phyloP scores from a whole-genome alignment of 176 grass and related monocot species.

The Musa beccarii region DNA sequence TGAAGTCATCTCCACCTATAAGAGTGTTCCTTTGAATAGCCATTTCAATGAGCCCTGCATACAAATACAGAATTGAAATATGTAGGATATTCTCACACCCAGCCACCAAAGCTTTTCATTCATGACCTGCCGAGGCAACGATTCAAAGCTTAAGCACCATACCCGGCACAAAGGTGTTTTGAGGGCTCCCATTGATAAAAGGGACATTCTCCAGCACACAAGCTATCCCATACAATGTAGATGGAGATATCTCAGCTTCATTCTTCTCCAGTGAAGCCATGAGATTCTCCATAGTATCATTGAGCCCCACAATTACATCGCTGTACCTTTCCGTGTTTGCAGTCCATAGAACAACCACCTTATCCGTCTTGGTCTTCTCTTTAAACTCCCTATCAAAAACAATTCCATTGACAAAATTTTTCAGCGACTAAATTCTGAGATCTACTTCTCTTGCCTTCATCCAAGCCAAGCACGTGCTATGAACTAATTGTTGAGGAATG shows the following conservation, averaged over 20 bases:
- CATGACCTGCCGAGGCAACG: neutral
- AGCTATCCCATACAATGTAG: conserved; percentile 70
- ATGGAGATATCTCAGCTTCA: conserved; percentile 78
- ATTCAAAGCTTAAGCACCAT: conserved; percentile 7
- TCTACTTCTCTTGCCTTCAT: too few relatives aligned
- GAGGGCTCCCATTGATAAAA: conserved; percentile 90
- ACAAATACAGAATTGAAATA: conserved; percentile 12
- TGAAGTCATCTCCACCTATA: conserved; percentile 97
- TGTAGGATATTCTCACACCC: conserved; percentile 2
- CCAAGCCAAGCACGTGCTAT: too few relatives aligned
- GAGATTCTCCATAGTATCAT: conserved; percentile 81
- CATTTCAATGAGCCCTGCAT: conserved; percentile 83
- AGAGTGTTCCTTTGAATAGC: conserved; percentile 80
- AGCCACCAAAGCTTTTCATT: neutral
- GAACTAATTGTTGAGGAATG: neutral
- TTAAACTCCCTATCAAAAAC: conserved; percentile 72
- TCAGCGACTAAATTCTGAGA: neutral
- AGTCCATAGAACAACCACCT: conserved; percentile 89
- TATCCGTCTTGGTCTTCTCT: conserved; percentile 80
- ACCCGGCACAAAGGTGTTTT: conserved; percentile 98
- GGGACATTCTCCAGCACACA: conserved; percentile 83
- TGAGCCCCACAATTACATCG: conserved; percentile 56
- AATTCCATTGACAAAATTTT: too few relatives aligned
- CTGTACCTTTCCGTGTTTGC: conserved; percentile 99
- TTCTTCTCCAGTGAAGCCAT: conserved; percentile 68